phyloP scores from a whole-genome alignment of 352 stramenopile genomes.

The Phytopythium sindhum region DNA sequence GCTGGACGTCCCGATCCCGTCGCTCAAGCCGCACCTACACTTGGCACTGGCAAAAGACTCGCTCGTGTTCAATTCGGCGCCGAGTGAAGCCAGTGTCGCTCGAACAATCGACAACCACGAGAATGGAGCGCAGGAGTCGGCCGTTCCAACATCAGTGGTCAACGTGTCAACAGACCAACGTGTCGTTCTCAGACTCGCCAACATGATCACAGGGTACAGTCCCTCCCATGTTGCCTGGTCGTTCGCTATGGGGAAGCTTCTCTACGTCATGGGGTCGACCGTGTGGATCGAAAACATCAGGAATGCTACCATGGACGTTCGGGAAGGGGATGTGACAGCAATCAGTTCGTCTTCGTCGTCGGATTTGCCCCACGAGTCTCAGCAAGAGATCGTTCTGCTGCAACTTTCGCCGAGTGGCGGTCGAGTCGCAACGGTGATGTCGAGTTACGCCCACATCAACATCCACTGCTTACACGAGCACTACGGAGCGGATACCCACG shows the following conservation, averaged over 20 bases:
- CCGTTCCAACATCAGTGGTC: background rate
- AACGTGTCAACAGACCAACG: background rate
- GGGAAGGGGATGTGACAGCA: background rate
- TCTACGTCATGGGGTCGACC: constrained; percentile 14
- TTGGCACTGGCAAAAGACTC: constrained; percentile 34
- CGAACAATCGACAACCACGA: background rate
- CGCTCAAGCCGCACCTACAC: constrained; percentile 30
- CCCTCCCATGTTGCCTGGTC: constrained; percentile 28
- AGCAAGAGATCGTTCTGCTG: constrained; percentile 23
- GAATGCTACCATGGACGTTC: background rate
- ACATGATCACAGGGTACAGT: constrained; percentile 14
- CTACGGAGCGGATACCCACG: background rate
- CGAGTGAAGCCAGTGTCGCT: background rate
- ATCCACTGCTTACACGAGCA: constrained; percentile 1
- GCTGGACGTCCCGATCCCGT: constrained; percentile 12
- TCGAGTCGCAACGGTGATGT: constrained; percentile 19
- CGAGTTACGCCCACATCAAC: constrained; percentile 12
- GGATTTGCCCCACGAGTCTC: background rate
- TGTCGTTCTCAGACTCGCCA: constrained; percentile 1
- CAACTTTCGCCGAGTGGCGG: constrained; percentile 22
- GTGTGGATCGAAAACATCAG: constrained; percentile 38
- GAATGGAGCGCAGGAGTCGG: background rate
- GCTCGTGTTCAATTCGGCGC: constrained; percentile 12
- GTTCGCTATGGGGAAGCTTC: constrained; percentile 24
- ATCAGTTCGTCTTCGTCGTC: background rate